phyloP scores from a whole-genome alignment of 1,139 yeast species.

The Hyphopichia buzzinii region DNA sequence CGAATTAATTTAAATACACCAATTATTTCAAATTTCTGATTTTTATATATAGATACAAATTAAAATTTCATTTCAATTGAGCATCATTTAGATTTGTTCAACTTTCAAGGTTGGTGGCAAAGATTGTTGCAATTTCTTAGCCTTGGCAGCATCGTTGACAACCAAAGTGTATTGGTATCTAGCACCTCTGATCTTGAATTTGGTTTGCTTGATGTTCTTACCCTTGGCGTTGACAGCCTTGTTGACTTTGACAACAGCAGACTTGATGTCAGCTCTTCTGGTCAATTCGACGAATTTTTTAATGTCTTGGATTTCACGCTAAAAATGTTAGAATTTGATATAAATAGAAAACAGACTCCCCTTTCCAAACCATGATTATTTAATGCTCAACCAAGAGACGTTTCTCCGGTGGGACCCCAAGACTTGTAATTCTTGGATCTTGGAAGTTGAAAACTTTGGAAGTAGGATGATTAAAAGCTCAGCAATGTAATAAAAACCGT shows the following conservation, averaged over 20 bases:
- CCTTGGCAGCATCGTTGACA: constrained; percentile 95
- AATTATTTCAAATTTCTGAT: not conserved
- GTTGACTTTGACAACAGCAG: constrained; percentile 90
- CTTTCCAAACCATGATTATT: too few species aligned
- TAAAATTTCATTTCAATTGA: not conserved
- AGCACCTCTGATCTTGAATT: constrained; percentile 98
- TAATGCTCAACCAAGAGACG: too few species aligned
- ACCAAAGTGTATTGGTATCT: constrained; percentile 93
- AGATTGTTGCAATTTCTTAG: constrained; percentile 97
- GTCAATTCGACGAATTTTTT: constrained; percentile 98
- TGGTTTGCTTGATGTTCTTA: constrained; percentile 87
- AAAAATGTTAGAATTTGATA: constrained; percentile 5
- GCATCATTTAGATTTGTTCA: constrained; percentile 5
- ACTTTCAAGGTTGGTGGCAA: constrained; percentile 88
- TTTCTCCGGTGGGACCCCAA: too few species aligned
- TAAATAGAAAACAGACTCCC: too few species aligned
- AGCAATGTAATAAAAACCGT: too few species aligned
- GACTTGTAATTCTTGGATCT: too few species aligned
- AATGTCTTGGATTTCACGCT: constrained; percentile 88
- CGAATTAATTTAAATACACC: not conserved
- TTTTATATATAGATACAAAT: constrained; percentile 2
- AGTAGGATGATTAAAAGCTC: too few species aligned
- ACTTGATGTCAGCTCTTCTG: constrained; percentile 93
- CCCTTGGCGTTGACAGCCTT: constrained; percentile 83
- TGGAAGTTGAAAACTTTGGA: too few species aligned